Conservation (phyloP, 2,329 filamentous ascomycete species). For the Ophiocordyceps camponoti-leonardi region DNA sequence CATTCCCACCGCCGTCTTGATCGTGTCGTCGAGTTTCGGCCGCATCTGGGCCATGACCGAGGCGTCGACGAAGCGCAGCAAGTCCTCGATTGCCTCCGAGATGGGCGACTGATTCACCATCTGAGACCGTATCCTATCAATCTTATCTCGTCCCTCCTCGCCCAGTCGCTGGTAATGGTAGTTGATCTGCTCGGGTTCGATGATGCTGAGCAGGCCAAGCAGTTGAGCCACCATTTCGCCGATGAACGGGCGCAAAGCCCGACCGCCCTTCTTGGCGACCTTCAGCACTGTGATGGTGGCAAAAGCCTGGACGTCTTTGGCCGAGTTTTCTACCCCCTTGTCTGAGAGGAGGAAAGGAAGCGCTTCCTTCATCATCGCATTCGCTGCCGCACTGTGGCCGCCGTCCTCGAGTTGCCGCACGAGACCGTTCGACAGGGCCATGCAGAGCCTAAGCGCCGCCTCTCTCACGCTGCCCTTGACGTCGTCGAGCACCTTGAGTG, state of each 20-base stretch:
- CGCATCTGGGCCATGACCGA: constrained; percentile 59
- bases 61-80: constrained; percentile 68
- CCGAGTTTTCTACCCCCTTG: constrained; percentile 75
- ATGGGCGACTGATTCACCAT: constrained; percentile 76
- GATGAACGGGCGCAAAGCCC: constrained; percentile 62
- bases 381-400: constrained; percentile 50
- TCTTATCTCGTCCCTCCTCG: constrained; percentile 72
- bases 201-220: constrained; percentile 64
- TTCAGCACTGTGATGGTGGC: constrained; percentile 70
- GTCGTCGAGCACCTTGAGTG: constrained; percentile 86
- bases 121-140: constrained; percentile 71
- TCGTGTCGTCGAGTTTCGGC: constrained; percentile 55
- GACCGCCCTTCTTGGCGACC: constrained; percentile 79
- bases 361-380: constrained; percentile 68
- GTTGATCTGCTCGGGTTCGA: constrained; percentile 81
- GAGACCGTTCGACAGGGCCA: constrained; percentile 68
- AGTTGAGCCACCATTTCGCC: constrained; percentile 67
- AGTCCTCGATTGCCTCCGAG: constrained; percentile 81
- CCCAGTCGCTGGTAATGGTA: constrained; percentile 84
- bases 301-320: constrained; percentile 74
- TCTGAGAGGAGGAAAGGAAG: constrained; percentile 81
- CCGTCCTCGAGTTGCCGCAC: constrained; percentile 74
- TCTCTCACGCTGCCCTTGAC: constrained; percentile 81
- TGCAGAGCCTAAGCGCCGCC: constrained; percentile 67
- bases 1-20: constrained; percentile 76